Conservation (phyloP, 257 asterid genomes). For the Solanum corneliomulleri region DNA sequence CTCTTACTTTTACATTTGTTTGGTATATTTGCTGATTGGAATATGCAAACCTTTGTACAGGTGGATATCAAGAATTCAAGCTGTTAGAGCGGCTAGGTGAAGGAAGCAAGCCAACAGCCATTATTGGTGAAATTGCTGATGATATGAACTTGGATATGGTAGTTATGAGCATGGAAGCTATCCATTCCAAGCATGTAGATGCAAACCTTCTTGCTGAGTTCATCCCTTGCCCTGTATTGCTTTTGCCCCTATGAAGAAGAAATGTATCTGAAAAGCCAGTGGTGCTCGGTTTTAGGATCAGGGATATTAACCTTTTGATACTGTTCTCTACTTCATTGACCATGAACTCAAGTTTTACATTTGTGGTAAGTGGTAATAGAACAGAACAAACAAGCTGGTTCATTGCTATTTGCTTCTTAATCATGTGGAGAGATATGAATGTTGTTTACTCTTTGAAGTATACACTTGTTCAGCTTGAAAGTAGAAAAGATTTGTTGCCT, state of each 20-base stretch:
- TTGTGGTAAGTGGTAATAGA: not conserved
- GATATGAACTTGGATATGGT: constrained; percentile 92
- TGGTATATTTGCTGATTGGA: not conserved
- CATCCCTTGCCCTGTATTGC: constrained; percentile 85
- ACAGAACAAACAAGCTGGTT: not conserved
- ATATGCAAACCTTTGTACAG: constrained; percentile 11
- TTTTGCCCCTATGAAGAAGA: constrained; percentile 54
- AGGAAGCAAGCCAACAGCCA: constrained; percentile 87
- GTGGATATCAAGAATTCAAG: constrained; percentile 84
- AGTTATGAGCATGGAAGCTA: constrained; percentile 91
- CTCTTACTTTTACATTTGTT: not conserved
- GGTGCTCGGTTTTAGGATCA: not conserved
- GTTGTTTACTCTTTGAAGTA: not conserved
- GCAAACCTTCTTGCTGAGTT: constrained; percentile 93
- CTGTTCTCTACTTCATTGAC: not conserved
- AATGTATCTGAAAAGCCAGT: not conserved
- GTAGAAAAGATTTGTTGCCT: not conserved
- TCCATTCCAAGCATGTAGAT: constrained; percentile 96
- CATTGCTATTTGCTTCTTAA: not conserved
- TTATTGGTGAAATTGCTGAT: constrained; percentile 94
- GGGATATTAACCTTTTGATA: not conserved
- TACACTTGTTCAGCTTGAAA: not conserved
- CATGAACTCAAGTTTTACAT: not conserved
- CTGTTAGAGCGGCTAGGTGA: constrained; percentile 83
- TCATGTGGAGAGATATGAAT: not conserved